A percentile compares a stretch with the other conserved stretches of the same genome.
phyloP scores from a whole-genome alignment of 2,329 filamentous ascomycete genomes.

The Hawksworthiomyces lignivorus region DNA sequence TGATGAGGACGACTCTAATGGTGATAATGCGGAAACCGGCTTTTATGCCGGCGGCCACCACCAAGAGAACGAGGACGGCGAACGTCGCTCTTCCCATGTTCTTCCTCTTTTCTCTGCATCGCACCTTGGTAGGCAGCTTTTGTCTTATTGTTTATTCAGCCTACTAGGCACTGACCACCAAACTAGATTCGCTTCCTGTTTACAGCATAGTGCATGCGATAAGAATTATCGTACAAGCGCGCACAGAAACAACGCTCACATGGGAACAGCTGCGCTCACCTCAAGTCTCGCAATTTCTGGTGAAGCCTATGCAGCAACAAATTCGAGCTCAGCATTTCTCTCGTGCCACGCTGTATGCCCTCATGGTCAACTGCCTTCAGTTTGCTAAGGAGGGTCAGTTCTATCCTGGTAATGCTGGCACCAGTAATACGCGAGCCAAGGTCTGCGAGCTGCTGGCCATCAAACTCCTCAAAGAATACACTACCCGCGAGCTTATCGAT shows the following conservation, averaged over 20 bases:
- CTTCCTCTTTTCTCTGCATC: slow-evolving; percentile 75
- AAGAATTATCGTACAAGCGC: slow-evolving; percentile 71
- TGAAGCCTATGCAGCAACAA: slow-evolving; percentile 91
- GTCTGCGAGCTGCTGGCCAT: slow-evolving; percentile 88
- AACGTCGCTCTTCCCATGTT: slow-evolving; percentile 24
- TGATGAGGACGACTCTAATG: slow-evolving; percentile 32
- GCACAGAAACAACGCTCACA: slow-evolving; percentile 83
- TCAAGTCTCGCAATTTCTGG: slow-evolving; percentile 88
- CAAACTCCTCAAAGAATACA: slow-evolving; percentile 82
- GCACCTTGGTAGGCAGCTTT: slow-evolving; percentile 55
- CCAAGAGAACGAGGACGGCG: slow-evolving; percentile 26
- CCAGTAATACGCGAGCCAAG: slow-evolving; percentile 74
- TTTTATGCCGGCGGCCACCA: slow-evolving; percentile 23
- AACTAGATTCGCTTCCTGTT: slow-evolving; percentile 70
- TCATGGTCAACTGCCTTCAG: slow-evolving; percentile 90
- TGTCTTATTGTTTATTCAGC: neutral
- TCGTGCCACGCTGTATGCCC: slow-evolving; percentile 75
- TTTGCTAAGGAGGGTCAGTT: slow-evolving; percentile 81
- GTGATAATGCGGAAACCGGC: slow-evolving; percentile 30
- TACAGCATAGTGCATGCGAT: slow-evolving; percentile 89
- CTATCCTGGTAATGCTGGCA: slow-evolving; percentile 76
- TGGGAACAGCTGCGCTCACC: slow-evolving; percentile 97
- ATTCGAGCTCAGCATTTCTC: slow-evolving; percentile 79
- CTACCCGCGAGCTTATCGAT: slow-evolving; percentile 83
- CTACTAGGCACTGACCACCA: slow-evolving; percentile 2